A percentile compares a stretch with the other conserved stretches of the same genome.
Conservation (phyloP, 2,329 filamentous ascomycete species). For the Ceratocystis ficicola region DNA sequence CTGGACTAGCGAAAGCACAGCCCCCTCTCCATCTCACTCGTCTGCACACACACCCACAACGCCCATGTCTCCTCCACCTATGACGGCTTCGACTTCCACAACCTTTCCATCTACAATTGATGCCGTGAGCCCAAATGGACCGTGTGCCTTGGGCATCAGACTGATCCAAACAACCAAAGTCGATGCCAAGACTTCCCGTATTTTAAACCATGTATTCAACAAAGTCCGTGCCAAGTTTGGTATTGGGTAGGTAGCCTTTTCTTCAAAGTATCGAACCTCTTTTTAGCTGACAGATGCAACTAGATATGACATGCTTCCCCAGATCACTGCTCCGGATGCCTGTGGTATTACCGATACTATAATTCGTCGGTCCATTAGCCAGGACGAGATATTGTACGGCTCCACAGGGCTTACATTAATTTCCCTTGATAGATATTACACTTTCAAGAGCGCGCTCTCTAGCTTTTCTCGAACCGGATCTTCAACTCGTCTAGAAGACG, state of each 20-base stretch:
- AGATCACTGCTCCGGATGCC: constrained; percentile 33
- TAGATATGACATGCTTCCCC: constrained; percentile 35
- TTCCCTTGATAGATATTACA: constrained; percentile 50
- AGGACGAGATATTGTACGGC: constrained; percentile 50
- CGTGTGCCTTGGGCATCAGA: constrained; percentile 37
- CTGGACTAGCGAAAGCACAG: constrained; percentile 6
- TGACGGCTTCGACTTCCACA: constrained; percentile 40
- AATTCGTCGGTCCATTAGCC: constrained; percentile 43
- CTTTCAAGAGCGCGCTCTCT: constrained; percentile 49
- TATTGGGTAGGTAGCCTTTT: constrained; percentile 24
- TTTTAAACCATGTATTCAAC: constrained; percentile 37
- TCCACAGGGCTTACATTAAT: constrained; percentile 48
- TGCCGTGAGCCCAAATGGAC: constrained; percentile 27
- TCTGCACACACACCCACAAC: constrained; percentile 31
- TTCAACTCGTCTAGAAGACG: constrained; percentile 42
- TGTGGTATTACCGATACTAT: constrained; percentile 41
- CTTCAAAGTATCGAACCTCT: background rate
- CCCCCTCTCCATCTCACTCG: constrained; percentile 24
- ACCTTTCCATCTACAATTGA: constrained; percentile 31
- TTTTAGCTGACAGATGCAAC: constrained; percentile 2
- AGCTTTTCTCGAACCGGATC: constrained; percentile 41
- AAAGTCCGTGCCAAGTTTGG: constrained; percentile 40
- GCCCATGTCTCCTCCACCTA: constrained; percentile 33
- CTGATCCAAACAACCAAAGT: constrained; percentile 40
- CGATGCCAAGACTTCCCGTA: constrained; percentile 36